Base-by-base conservation (phyloP, 169 alveolate species). In the Cyclospora cayetanensis region DNA sequence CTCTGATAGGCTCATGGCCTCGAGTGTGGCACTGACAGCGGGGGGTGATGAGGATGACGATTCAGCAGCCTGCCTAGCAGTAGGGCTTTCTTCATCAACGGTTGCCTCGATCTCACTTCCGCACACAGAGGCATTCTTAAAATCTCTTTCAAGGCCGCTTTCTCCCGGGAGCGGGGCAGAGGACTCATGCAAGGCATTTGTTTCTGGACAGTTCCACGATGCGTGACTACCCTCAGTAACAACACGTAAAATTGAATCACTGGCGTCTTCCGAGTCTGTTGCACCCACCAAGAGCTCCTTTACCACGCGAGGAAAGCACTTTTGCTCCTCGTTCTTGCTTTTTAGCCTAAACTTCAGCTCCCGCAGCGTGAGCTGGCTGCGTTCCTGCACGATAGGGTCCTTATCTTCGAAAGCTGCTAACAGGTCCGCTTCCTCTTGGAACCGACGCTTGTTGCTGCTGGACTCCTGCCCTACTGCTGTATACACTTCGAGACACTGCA, bases 311-410 rank as follows among this genome's bases (percentile, higher is more conserved):
- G 88, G 88, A 1, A 52, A 22, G 89, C 74, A 4, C n/a, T 34
- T 46, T n/a, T 53, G 72, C 31, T 80, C 74, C 50, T 34, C 22
- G 11, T 34, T 50, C 35, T 20, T 46, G n/a, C 25, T 50, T 22
- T 80, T 80, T 50, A 80, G 74, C 25, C 11, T 29, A 35, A 31
- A 15, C 55, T 80, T 53, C 37, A 80, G 89, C 89, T 80, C 89
- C 41, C 31, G 1, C 20, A 80, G 20, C 46, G 76, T 80, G 12
- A 80, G n/a, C 34, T 52, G 89, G 52, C 89, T 80, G 89, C 89
- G 89, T 53, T 52, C 74, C n/a, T 74, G 89, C 89, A 80, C 89
- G 41, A 53, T 52, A 34, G 74, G 89, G 22, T 80, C 89, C 12
- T 53, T 74, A 1, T 52, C 76, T 15, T 50, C 89, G 20, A 79